Conservation (phyloP, 2,329 filamentous ascomycete genomes). For the Sphaerulina vaccinii region DNA sequence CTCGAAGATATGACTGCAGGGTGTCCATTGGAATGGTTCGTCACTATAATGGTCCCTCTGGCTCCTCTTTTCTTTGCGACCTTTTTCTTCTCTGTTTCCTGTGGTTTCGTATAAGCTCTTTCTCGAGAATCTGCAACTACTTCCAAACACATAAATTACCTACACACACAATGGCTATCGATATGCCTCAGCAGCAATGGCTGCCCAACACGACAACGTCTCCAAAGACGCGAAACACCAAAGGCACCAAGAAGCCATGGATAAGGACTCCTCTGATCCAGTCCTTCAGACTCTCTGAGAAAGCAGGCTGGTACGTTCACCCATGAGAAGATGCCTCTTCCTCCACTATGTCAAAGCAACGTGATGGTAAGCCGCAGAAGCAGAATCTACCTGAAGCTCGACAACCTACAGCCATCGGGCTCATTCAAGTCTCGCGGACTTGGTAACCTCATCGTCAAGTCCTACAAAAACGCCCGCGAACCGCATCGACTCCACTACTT, state of each 20-base stretch:
- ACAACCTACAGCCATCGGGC: slow-evolving; percentile 80
- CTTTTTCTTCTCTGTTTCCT: neutral
- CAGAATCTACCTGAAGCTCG: slow-evolving; percentile 81
- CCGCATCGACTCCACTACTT: slow-evolving; percentile 62
- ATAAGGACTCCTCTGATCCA: slow-evolving; percentile 69
- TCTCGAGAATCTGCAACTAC: neutral
- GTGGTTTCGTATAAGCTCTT: neutral
- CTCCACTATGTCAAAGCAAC: slow-evolving; percentile 4
- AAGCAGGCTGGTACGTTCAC: slow-evolving; percentile 65
- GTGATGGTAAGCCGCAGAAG: slow-evolving; percentile 44
- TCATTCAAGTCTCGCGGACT: slow-evolving; percentile 81
- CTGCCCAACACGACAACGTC: slow-evolving; percentile 10
- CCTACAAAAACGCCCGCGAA: slow-evolving; percentile 30
- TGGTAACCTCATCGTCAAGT: slow-evolving; percentile 58
- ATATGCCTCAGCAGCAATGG: slow-evolving; percentile 12
- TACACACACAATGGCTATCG: slow-evolving; percentile 17
- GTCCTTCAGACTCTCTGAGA: slow-evolving; percentile 64
- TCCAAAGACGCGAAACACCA: slow-evolving; percentile 8
- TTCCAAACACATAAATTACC: neutral
- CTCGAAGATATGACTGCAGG: slow-evolving; percentile 9
- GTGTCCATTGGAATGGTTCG: neutral
- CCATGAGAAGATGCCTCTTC: neutral
- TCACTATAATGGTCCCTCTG: slow-evolving; percentile 5
- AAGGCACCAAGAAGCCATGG: slow-evolving; percentile 54
- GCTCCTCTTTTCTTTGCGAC: slow-evolving; percentile 3